Evolutionary conservation across 169 alveolate genomes (phyloP).

Genomic region (Plasmodium falciparum): DNA sequence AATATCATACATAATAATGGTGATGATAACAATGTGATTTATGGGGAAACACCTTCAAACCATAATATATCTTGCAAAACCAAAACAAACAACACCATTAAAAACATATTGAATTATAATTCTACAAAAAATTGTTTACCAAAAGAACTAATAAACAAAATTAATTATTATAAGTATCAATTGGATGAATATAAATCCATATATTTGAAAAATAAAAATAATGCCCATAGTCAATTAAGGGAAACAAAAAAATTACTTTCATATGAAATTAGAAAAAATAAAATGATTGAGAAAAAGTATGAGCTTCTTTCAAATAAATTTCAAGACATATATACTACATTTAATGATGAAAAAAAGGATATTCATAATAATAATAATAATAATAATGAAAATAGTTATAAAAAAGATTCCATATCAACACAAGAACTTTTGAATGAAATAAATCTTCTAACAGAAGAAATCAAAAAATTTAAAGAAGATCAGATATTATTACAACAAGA

Average conservation of each 20-base stretch:
- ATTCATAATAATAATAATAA: not conserved
- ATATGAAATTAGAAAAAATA: slow-evolving; percentile 21
- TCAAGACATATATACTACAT: not conserved
- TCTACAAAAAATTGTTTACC: not conserved
- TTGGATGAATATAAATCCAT: slow-evolving; percentile 20
- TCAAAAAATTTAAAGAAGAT: slow-evolving; percentile 37
- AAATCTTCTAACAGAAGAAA: slow-evolving; percentile 12
- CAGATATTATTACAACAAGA: slow-evolving; percentile 32
- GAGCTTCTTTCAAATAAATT: slow-evolving; percentile 8
- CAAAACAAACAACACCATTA: no score
- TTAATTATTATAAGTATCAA: slow-evolving; percentile 10
- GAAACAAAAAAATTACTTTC: slow-evolving; percentile 48
- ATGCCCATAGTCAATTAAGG: slow-evolving; percentile 8
- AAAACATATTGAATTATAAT: no score
- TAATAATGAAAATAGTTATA: not conserved
- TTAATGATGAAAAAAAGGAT: no score
- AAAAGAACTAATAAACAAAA: slow-evolving; percentile 14
- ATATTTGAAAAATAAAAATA: slow-evolving; percentile 1
- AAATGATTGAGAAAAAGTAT: slow-evolving; percentile 30
- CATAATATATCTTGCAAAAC: no score
- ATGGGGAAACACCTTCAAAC: no score
- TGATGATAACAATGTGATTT: no score
- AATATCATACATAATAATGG: no score
- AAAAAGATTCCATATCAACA: not conserved
- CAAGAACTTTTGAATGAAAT: slow-evolving; percentile 40